Evolutionary conservation across 768 basidiomycete genomes (phyloP).

Genomic region (Boletellus ananas): DNA sequence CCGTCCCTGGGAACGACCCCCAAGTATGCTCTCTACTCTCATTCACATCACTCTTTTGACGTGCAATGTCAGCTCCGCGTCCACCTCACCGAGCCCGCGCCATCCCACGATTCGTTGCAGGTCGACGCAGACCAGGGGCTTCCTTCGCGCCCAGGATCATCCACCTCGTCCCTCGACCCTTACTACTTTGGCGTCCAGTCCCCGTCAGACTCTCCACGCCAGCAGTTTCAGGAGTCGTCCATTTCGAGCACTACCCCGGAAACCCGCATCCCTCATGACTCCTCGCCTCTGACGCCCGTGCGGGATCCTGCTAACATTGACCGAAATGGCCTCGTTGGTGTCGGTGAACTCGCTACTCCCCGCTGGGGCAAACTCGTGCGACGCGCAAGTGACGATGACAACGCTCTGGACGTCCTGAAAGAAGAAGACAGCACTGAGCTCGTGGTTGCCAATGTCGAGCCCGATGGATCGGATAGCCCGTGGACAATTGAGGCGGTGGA

Average conservation of each 20-base stretch:
- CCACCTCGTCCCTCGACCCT: constrained; percentile 80
- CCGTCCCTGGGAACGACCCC: constrained; percentile 23
- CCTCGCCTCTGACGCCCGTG: constrained; percentile 68
- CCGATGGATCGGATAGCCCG: constrained; percentile 67
- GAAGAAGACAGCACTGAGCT: constrained; percentile 33
- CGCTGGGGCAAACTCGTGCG: constrained; percentile 70
- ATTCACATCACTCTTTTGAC: not conserved
- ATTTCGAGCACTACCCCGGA: constrained; percentile 60
- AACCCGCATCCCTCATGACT: constrained; percentile 45
- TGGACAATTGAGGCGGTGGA: constrained; percentile 89
- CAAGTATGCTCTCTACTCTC: constrained; percentile 10
- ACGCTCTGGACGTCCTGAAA: constrained; percentile 27
- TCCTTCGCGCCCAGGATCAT: constrained; percentile 64
- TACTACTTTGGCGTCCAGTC: constrained; percentile 80
- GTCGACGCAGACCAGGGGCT: constrained; percentile 44
- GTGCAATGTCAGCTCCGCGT: constrained; percentile 40
- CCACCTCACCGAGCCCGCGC: constrained; percentile 43
- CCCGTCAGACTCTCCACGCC: constrained; percentile 62
- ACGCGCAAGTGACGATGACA: constrained; percentile 40
- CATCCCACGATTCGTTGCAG: constrained; percentile 26
- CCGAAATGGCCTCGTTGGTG: constrained; percentile 82
- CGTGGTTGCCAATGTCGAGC: constrained; percentile 36
- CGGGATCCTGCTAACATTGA: constrained; percentile 80
- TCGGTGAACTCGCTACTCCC: constrained; percentile 96
- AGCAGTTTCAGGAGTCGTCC: constrained; percentile 35